Base-by-base conservation (phyloP, 768 basidiomycete genomes). In the Stropharia rugosoannulata region DNA sequence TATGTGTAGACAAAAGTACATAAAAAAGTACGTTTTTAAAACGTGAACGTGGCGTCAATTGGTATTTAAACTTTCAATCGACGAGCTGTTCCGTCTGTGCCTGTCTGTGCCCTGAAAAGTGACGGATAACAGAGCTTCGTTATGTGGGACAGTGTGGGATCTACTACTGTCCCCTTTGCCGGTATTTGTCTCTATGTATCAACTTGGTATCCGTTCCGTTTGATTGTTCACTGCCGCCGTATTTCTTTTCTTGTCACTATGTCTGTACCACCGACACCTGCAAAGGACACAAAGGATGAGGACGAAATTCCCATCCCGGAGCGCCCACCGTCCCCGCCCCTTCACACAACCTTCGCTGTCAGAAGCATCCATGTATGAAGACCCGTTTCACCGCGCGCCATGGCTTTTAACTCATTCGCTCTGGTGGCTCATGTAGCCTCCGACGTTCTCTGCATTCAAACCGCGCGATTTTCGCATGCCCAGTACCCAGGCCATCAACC, bases 371-470 rank as follows among this genome's bases (percentile, higher is more conserved):
- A 89, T 79, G 90, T 90, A 85, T 66, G 84, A 72, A 60, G 54
- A 25, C 56, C 62, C 57, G 41, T 57, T 57, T 59, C 47, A 22
- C 51, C 61, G 53, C 54, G 62, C 44, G 39, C 60, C 49, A 48
- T 44, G 37, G 57, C 44, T 58, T 54, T 51, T 55, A 55, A 56
- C 66, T 67, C 62, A 67, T 60, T 27, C 40, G 49, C 50, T n/a
- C n/a, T 58, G 41, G 51, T 48, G 42, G 44, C 51, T 48, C 49
- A 35, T 64, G 59, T 75, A 90, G 89, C 81, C 85, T 49, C 89
- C 90, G 32, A 88, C 80, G 16, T 92, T 91, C 69, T 86, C 89
- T 56, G 86, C 89, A 2, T 89, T 90, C 67, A 86, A 87, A 64
- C 89, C 89, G 5, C 80, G 89, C 66, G 88, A 91, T 66, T 80